phyloP scores from a whole-genome alignment of 257 asterid genomes.

The Penstemon eatonii region DNA sequence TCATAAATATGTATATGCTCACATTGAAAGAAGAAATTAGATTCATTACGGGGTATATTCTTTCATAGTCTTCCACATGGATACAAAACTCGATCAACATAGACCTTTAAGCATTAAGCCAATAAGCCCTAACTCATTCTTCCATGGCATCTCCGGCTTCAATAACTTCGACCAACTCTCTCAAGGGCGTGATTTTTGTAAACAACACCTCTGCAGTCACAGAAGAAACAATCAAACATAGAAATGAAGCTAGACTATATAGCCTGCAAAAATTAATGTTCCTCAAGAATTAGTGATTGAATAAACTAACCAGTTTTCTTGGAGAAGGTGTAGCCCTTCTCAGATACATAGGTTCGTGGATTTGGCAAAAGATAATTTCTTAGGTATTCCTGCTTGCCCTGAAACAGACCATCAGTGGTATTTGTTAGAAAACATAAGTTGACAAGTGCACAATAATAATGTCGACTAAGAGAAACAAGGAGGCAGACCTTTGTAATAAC shows the following conservation, averaged over 20 bases:
- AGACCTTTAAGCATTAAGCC: not conserved
- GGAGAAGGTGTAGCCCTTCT: conserved; percentile 69
- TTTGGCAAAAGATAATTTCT: conserved; percentile 73
- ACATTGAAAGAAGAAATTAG: conserved; percentile 13
- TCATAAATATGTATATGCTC: conserved; percentile 23
- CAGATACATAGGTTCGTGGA: conserved; percentile 81
- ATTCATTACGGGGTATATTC: not conserved
- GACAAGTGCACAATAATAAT: conserved; percentile 3
- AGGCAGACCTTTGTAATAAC: conserved; percentile 74
- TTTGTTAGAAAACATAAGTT: conserved; percentile 1
- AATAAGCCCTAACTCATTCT: conserved; percentile 30
- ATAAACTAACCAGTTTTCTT: conserved; percentile 80
- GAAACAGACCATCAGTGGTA: conserved; percentile 20
- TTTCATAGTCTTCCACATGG: too few relatives aligned
- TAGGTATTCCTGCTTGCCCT: conserved; percentile 80
- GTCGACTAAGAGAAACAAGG: not conserved
- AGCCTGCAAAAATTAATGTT: not conserved
- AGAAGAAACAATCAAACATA: not conserved
- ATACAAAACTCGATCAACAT: too few relatives aligned
- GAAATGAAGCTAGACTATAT: not conserved
- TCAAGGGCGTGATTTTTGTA: conserved; percentile 57
- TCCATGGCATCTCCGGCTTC: conserved; percentile 65
- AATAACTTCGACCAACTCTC: conserved; percentile 42
- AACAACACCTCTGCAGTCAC: conserved; percentile 47
- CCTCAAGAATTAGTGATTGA: conserved; percentile 18